Percentiles rank a stretch among this genome's conserved stretches.
These are phyloP conservation scores for Mrakia blollopis DNA, from an alignment of 768 basidiomycete species.

Conservation along the genomic window DNA sequence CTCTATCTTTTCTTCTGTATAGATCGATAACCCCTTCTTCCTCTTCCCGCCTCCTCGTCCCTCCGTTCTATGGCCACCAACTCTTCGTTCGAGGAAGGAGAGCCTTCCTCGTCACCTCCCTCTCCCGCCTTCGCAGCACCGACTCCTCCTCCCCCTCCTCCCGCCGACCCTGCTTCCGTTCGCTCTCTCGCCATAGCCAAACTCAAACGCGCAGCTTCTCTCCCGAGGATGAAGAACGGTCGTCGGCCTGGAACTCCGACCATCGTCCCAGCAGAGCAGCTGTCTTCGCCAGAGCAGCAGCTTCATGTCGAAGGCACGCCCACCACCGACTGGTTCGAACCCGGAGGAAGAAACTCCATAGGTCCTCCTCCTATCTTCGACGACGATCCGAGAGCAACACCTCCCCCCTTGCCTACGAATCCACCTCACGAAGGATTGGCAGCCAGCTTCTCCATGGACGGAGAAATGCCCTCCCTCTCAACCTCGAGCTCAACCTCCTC, in stretches of 20 bases:
- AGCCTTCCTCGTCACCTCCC: neutral
- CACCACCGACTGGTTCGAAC: neutral
- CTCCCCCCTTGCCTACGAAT: neutral
- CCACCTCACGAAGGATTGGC: no score
- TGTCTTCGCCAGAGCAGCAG: neutral
- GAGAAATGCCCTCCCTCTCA: neutral
- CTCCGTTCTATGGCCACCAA: neutral
- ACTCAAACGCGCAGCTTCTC: slow-evolving; percentile 83
- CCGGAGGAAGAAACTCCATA: slow-evolving; percentile 7
- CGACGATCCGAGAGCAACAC: neutral
- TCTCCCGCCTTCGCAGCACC: neutral
- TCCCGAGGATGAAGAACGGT: slow-evolving; percentile 87
- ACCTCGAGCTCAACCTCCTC: neutral
- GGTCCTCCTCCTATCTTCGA: neutral
- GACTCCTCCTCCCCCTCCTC: neutral
- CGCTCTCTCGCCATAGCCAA: slow-evolving; percentile 82
- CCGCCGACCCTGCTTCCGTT: slow-evolving; percentile 57
- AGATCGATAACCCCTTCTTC: no score
- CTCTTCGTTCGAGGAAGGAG: neutral
- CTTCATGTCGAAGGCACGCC: neutral
- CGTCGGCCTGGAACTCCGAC: slow-evolving; percentile 54
- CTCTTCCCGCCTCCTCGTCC: neutral
- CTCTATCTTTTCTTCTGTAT: no score
- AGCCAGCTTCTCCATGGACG: neutral
- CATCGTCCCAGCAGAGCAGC: neutral